These are phyloP conservation scores for Carpinus viminea DNA, from an alignment of 306 rosid genomes.

Conservation along the genomic window DNA sequence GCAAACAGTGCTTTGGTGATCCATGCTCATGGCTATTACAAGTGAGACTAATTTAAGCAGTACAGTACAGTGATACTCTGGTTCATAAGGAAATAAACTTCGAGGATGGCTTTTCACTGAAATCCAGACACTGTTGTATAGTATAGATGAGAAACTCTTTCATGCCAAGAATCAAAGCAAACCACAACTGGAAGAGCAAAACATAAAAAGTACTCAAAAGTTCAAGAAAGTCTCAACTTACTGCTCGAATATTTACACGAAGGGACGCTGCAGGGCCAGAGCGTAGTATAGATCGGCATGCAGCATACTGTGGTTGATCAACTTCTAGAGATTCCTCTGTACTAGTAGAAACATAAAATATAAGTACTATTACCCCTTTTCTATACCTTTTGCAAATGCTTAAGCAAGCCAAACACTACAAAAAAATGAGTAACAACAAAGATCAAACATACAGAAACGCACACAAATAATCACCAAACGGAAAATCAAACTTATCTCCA, in stretches of 20 bases:
- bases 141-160: not conserved
- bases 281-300: constrained; percentile 79
- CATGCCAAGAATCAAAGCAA: constrained; percentile 14
- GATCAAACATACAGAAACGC: not conserved
- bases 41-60: not conserved
- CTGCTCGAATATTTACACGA: constrained; percentile 82
- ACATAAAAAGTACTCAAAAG: constrained; percentile 4
- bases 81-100: not conserved
- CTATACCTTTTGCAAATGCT: not conserved
- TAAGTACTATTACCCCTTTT: not conserved
- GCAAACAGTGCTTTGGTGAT: not conserved
- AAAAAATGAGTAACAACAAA: not conserved
- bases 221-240: constrained; percentile 40
- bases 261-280: constrained; percentile 92
- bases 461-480: not conserved
- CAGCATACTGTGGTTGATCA: constrained; percentile 60
- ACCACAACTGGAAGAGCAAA: constrained; percentile 12
- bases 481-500: not conserved
- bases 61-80: constrained; percentile 3
- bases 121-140: not conserved
- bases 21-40: not conserved
- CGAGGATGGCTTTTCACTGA: not conserved
- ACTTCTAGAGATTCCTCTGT: constrained; percentile 66
- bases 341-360: constrained; percentile 20
- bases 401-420: not conserved